A percentile compares a stretch with the other conserved stretches of the same genome.
phyloP scores from a whole-genome alignment of 176 grass and related monocot species.

The Echinochloa phyllopogon region DNA sequence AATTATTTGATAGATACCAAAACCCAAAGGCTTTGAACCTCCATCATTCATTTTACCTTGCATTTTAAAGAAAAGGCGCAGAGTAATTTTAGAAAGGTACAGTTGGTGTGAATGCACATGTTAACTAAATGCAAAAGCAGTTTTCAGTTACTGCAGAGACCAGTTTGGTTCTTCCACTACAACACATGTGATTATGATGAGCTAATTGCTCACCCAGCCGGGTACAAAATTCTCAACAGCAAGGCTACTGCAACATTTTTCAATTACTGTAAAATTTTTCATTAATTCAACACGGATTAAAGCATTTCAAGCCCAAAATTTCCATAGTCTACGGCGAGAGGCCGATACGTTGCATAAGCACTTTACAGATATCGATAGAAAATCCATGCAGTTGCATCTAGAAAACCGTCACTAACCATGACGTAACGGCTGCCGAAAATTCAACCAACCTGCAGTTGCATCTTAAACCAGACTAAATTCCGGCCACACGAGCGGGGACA shows the following conservation, averaged over 20 bases:
- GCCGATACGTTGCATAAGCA: not conserved
- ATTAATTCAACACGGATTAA: not conserved
- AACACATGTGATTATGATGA: not conserved
- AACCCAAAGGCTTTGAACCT: not conserved
- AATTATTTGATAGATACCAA: slow-evolving; percentile 4
- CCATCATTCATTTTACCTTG: not conserved
- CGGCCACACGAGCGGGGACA: not conserved
- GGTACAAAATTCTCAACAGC: not conserved
- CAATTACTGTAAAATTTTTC: not conserved
- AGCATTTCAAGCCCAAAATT: slow-evolving; percentile 7
- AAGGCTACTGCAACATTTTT: too few relatives aligned
- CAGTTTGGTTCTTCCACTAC: not conserved
- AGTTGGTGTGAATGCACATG: slow-evolving; percentile 19
- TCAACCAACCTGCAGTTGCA: slow-evolving; percentile 6
- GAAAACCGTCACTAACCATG: not conserved
- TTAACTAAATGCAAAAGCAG: slow-evolving; percentile 15
- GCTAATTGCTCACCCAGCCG: not conserved
- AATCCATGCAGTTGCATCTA: not conserved
- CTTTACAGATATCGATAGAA: not conserved
- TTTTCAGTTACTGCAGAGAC: not conserved
- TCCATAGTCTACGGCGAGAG: not conserved
- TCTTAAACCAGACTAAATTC: not conserved
- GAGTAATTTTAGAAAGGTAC: slow-evolving; percentile 26
- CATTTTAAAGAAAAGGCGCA: slow-evolving; percentile 10
- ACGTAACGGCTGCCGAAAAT: slow-evolving; percentile 21